These are phyloP conservation scores for Nigrospora oryzae DNA, from an alignment of 2,329 filamentous ascomycete species.

Conservation along the genomic window DNA sequence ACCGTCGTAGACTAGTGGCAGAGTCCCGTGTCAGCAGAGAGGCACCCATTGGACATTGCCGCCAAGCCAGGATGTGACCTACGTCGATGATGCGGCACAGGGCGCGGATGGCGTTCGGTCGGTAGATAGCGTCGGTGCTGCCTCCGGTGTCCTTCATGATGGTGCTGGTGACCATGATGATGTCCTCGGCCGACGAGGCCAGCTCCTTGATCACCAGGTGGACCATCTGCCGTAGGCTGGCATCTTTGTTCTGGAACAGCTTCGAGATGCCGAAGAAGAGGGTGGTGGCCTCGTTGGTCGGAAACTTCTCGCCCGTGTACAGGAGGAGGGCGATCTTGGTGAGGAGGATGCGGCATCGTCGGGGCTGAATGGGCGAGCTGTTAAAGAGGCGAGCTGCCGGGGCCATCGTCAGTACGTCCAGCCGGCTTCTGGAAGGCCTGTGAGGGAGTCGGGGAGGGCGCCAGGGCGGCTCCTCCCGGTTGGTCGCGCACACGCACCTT, in stretches of 20 bases:
- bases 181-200: constrained; percentile 89
- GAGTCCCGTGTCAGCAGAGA: constrained; percentile 7
- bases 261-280: constrained; percentile 99
- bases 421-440: background rate
- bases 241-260: constrained; percentile 99
- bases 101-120: constrained; percentile 91
- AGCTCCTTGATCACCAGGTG: constrained; percentile 98
- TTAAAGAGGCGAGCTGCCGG: constrained; percentile 89
- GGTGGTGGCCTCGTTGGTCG: constrained; percentile 91
- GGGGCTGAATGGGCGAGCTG: constrained; percentile 89
- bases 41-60: constrained; percentile 2
- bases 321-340: constrained; percentile 96
- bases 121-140: constrained; percentile 86
- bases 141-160: constrained; percentile 99
- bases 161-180: constrained; percentile 98
- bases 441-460: background rate
- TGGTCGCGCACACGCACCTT: constrained; percentile 55
- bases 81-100: constrained; percentile 96
- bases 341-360: constrained; percentile 93
- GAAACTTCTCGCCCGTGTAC: constrained; percentile 95
- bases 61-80: constrained; percentile 23
- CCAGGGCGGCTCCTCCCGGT: too few species aligned
- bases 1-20: constrained; percentile 72
- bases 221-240: constrained; percentile 95
- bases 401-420: too few species aligned